Conservation (phyloP, 805 yeast species). For the Hanseniaspora clermontiae region DNA sequence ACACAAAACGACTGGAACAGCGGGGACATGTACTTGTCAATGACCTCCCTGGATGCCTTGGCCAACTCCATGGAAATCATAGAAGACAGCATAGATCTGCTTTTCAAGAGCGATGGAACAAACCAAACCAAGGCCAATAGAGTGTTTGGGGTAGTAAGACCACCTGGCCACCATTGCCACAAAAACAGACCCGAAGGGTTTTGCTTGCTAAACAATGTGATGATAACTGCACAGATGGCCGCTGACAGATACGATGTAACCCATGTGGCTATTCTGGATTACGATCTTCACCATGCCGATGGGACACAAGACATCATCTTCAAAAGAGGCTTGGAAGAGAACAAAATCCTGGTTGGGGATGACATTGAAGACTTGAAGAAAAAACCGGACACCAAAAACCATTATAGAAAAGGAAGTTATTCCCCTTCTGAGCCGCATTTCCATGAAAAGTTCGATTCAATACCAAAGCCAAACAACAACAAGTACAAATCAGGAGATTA, state of each 20-base stretch:
- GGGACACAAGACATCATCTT: slow-evolving; percentile 80
- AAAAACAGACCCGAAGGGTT: slow-evolving; percentile 77
- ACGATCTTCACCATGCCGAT: slow-evolving; percentile 81
- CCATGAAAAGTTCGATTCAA: slow-evolving; percentile 24
- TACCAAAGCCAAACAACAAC: slow-evolving; percentile 19
- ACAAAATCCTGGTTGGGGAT: slow-evolving; percentile 30
- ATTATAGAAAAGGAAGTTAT: slow-evolving; percentile 20
- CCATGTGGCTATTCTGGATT: slow-evolving; percentile 70
- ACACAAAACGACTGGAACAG: slow-evolving; percentile 74
- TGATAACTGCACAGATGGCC: slow-evolving; percentile 70
- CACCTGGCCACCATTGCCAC: slow-evolving; percentile 83
- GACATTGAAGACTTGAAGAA: slow-evolving; percentile 13
- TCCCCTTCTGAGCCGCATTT: slow-evolving; percentile 13
- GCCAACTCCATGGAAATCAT: slow-evolving; percentile 69
- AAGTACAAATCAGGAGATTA: slow-evolving; percentile 35
- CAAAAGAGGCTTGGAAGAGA: slow-evolving; percentile 51
- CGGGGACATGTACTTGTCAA: slow-evolving; percentile 66
- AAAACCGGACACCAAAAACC: slow-evolving; percentile 11
- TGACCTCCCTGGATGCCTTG: slow-evolving; percentile 53
- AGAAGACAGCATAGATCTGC: slow-evolving; percentile 55
- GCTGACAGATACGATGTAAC: slow-evolving; percentile 48
- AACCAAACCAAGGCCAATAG: slow-evolving; percentile 23
- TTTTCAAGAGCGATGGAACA: slow-evolving; percentile 18
- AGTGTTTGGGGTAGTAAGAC: slow-evolving; percentile 59
- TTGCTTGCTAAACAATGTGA: slow-evolving; percentile 70